Evolutionary conservation across 306 rosid species (phyloP).

Genomic region (Mimosa bimucronata): DNA sequence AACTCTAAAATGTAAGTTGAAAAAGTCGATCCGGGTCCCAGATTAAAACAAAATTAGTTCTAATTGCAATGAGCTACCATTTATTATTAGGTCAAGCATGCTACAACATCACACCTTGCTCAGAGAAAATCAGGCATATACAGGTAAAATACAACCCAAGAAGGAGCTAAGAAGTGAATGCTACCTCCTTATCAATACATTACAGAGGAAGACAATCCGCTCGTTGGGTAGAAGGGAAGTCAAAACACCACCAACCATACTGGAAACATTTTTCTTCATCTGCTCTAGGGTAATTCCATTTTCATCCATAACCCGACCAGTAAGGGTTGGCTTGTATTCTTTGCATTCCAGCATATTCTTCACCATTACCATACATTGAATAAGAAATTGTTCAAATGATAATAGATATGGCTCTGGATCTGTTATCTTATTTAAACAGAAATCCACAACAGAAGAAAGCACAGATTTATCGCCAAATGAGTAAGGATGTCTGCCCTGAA

Average conservation of each 20-base stretch:
- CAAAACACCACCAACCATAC: conserved; percentile 76
- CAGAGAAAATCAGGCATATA: conserved; percentile 41
- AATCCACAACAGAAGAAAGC: conserved; percentile 76
- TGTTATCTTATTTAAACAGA: conserved; percentile 85
- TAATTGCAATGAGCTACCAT: conserved; percentile 14
- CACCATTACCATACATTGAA: conserved; percentile 95
- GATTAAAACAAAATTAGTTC: not conserved
- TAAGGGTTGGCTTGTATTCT: conserved; percentile 85
- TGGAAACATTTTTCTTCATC: conserved; percentile 83
- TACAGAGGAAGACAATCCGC: conserved; percentile 71
- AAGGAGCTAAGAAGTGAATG: conserved; percentile 27
- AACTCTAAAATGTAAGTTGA: not conserved
- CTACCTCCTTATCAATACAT: conserved; percentile 83
- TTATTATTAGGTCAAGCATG: not conserved
- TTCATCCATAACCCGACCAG: conserved; percentile 93
- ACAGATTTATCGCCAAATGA: conserved; percentile 87
- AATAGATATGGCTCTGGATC: conserved; percentile 77
- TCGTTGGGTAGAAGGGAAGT: conserved; percentile 83
- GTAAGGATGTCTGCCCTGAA: conserved; percentile 92
- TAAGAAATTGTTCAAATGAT: conserved; percentile 86
- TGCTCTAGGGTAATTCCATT: conserved; percentile 74
- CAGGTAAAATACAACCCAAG: conserved; percentile 26
- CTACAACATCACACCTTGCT: conserved; percentile 29
- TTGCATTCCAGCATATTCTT: conserved; percentile 89
- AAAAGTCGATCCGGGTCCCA: not conserved